phyloP scores from a whole-genome alignment of 2,329 filamentous ascomycete genomes.

The Endoconidiophora laricicola region DNA sequence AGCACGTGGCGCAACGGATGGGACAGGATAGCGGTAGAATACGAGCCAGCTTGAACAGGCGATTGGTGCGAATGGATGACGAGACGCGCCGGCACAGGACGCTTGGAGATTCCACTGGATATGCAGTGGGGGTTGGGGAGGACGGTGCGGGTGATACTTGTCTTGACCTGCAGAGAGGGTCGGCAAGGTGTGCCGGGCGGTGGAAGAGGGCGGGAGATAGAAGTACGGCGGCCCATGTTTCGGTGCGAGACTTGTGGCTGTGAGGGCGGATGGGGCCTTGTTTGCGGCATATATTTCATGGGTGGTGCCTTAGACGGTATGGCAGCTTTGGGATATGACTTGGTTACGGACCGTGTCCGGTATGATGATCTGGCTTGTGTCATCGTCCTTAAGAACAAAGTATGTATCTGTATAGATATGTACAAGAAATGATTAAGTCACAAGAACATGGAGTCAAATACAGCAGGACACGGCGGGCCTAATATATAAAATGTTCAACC shows the following conservation, averaged over 20 bases:
- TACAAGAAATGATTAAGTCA: too few relatives aligned
- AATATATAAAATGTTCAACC: too few relatives aligned
- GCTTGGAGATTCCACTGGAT: too few relatives aligned
- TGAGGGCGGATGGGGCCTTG: too few relatives aligned
- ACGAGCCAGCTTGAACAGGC: background rate
- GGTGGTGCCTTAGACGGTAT: background rate
- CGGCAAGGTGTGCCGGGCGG: background rate
- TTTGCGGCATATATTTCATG: background rate
- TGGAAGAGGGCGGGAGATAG: too few relatives aligned
- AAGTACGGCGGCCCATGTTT: too few relatives aligned
- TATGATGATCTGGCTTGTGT: background rate
- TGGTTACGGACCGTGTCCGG: background rate
- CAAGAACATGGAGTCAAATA: too few relatives aligned
- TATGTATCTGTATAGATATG: too few relatives aligned
- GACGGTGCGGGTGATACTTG: slow-evolving; percentile 1
- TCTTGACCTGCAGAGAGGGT: slow-evolving; percentile 9
- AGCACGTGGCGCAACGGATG: background rate
- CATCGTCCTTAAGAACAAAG: background rate
- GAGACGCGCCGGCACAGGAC: background rate
- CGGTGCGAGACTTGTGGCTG: too few relatives aligned
- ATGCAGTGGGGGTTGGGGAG: background rate
- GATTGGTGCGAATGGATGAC: background rate
- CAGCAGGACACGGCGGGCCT: too few relatives aligned
- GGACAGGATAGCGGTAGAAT: background rate
- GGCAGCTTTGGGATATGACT: background rate